These are phyloP conservation scores for Rutstroemia sp. DNA, from an alignment of 2,329 filamentous ascomycete species.

Conservation along the genomic window DNA sequence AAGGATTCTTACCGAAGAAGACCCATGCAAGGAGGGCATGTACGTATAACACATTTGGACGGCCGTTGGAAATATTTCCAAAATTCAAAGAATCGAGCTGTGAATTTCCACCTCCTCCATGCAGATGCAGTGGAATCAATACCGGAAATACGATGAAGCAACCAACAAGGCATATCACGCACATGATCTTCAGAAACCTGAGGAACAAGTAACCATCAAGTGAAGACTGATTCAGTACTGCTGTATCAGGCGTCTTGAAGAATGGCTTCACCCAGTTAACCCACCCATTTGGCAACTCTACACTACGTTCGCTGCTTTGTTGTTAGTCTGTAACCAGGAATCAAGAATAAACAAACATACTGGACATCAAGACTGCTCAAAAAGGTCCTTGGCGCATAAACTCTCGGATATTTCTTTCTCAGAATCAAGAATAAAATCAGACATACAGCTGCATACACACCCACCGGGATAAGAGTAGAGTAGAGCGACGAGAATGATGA, in stretches of 20 bases:
- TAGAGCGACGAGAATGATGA: constrained; percentile 37
- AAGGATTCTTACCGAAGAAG: constrained; percentile 40
- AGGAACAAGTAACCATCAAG: constrained; percentile 60
- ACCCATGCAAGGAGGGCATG: constrained; percentile 56
- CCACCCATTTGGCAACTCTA: constrained; percentile 27
- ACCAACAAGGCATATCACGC: constrained; percentile 54
- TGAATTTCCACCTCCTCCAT: constrained; percentile 43
- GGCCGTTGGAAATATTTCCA: constrained; percentile 42
- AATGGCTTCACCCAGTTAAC: constrained; percentile 31
- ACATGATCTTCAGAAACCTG: constrained; percentile 55
- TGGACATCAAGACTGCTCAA: constrained; percentile 41
- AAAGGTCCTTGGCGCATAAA: constrained; percentile 49
- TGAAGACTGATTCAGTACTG: constrained; percentile 55
- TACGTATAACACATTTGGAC: constrained; percentile 43
- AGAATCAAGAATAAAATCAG: constrained; percentile 44
- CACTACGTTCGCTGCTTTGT: constrained; percentile 26
- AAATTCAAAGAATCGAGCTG: constrained; percentile 55
- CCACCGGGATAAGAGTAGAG: constrained; percentile 46
- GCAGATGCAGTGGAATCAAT: constrained; percentile 57
- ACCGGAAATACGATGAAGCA: constrained; percentile 56
- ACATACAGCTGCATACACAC: constrained; percentile 41
- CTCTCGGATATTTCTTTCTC: constrained; percentile 41
- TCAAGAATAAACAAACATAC: constrained; percentile 28
- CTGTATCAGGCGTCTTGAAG: constrained; percentile 27
- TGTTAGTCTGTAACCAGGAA: not conserved